phyloP scores from a whole-genome alignment of 345 rosid genomes.

The Ceriops decandra region DNA sequence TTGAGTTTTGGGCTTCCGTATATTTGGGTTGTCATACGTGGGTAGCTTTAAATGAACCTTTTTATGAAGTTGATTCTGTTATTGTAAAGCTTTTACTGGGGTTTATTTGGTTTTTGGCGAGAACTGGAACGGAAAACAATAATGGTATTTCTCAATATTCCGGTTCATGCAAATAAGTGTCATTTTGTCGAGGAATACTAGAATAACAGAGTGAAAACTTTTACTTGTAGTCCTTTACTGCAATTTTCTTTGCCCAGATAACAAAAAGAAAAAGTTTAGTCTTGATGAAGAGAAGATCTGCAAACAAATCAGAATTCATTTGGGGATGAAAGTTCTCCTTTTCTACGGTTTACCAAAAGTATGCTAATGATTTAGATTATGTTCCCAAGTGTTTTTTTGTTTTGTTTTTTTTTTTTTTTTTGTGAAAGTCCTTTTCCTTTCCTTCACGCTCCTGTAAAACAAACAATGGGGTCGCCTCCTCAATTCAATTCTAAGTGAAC shows the following conservation, averaged over 20 bases:
- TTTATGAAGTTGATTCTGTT: neutral
- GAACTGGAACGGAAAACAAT: conserved; percentile 4
- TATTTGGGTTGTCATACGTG: neutral
- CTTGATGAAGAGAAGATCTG: neutral
- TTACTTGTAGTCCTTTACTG: neutral
- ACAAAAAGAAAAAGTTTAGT: neutral
- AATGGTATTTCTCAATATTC: neutral
- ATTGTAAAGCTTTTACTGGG: neutral
- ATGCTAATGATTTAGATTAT: neutral
- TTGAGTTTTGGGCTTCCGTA: too few species aligned
- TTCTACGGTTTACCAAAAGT: neutral
- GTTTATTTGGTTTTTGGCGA: conserved; percentile 17
- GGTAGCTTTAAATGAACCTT: neutral
- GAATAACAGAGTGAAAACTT: too few species aligned
- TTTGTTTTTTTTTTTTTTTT: too few species aligned
- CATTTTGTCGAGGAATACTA: neutral
- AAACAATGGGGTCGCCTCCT: conserved; percentile 3
- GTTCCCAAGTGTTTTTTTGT: too few species aligned
- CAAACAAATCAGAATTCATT: neutral
- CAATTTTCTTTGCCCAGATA: neutral
- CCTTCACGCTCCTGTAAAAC: conserved; percentile 17
- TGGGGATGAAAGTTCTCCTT: neutral
- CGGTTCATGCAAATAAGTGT: neutral
- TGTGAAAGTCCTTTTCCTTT: neutral
- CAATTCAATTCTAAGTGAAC: conserved; percentile 14